Conservation (phyloP, 1,284 basidiomycete species). For the Grifola frondosa region DNA sequence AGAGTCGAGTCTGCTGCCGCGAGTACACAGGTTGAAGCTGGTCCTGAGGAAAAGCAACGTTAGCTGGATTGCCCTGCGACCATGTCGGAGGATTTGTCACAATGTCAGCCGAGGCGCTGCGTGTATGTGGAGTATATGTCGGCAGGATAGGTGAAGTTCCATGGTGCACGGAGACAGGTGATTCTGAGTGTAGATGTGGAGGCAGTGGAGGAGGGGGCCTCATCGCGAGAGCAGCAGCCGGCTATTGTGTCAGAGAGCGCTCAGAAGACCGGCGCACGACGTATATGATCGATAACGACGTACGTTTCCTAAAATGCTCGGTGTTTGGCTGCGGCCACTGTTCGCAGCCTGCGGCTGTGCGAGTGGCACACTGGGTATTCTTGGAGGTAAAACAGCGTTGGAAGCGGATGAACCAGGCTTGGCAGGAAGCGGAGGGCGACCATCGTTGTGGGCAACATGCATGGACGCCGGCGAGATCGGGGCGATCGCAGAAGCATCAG, state of each 20-base stretch:
- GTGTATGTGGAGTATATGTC: slow-evolving; percentile 23
- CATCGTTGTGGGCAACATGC: slow-evolving; percentile 18
- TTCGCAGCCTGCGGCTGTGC: slow-evolving; percentile 8
- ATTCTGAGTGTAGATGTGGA: slow-evolving; percentile 21
- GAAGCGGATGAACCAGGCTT: slow-evolving; percentile 39
- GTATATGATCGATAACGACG: slow-evolving; percentile 8
- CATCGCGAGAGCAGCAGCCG: slow-evolving; percentile 32
- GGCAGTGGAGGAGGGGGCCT: slow-evolving; percentile 44
- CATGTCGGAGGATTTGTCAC: slow-evolving; percentile 12
- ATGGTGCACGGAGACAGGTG: slow-evolving; percentile 17
- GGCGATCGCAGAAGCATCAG: slow-evolving; percentile 19
- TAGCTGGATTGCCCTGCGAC: slow-evolving; percentile 14
- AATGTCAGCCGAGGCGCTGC: slow-evolving; percentile 10
- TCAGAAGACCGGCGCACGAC: slow-evolving; percentile 10
- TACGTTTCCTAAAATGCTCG: slow-evolving; percentile 16
- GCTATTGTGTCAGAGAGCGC: slow-evolving; percentile 23
- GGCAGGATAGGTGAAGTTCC: slow-evolving; percentile 24
- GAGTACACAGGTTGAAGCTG: slow-evolving; percentile 10
- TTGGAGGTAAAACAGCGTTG: slow-evolving; percentile 13
- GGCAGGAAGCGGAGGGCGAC: slow-evolving; percentile 46
- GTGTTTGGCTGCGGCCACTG: slow-evolving; percentile 11
- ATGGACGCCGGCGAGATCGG: slow-evolving; percentile 23
- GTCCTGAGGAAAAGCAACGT: slow-evolving; percentile 6
- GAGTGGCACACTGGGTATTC: slow-evolving; percentile 22
- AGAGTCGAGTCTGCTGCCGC: slow-evolving; percentile 1